Percentiles rank a stretch among this genome's conserved stretches.
Evolutionary conservation across 2,329 filamentous ascomycete species (phyloP).

Genomic region (Exophiala sp.): DNA sequence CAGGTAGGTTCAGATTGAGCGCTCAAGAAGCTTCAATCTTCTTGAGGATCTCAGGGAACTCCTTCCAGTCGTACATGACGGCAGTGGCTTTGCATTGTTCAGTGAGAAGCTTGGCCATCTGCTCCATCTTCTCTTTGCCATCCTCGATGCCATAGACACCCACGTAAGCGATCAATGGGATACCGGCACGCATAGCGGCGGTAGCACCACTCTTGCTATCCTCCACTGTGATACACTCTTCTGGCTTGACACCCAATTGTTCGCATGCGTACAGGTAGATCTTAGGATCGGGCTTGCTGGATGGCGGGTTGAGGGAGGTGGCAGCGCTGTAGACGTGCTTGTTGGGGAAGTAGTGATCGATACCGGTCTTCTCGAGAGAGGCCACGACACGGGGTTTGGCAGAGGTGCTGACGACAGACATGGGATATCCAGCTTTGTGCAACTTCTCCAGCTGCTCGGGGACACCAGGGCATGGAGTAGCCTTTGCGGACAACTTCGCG

Average conservation of each 20-base stretch:
- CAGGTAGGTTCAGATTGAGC: neutral
- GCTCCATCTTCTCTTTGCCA: constrained; percentile 66
- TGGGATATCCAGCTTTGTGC: constrained; percentile 59
- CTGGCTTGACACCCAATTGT: constrained; percentile 67
- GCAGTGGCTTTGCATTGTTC: constrained; percentile 40
- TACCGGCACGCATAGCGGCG: constrained; percentile 72
- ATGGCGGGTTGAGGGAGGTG: constrained; percentile 72
- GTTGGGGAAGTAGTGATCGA: constrained; percentile 73
- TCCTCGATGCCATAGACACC: constrained; percentile 68
- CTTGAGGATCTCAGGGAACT: constrained; percentile 45
- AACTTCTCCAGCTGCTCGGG: constrained; percentile 67
- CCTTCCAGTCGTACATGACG: constrained; percentile 55
- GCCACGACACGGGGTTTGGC: constrained; percentile 76
- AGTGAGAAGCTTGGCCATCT: constrained; percentile 67
- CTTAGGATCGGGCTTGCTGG: constrained; percentile 89
- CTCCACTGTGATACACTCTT: constrained; percentile 77
- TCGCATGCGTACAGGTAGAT: constrained; percentile 80
- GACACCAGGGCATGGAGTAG: constrained; percentile 67
- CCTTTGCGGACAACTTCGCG: constrained; percentile 68
- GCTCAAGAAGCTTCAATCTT: constrained; percentile 37
- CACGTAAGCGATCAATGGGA: constrained; percentile 80
- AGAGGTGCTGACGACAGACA: constrained; percentile 79
- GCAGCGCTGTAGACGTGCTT: constrained; percentile 80
- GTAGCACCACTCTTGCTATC: constrained; percentile 85
- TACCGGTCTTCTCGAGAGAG: constrained; percentile 74